phyloP scores from a whole-genome alignment of 2,329 filamentous ascomycete genomes.

The Monosporascus sp. region DNA sequence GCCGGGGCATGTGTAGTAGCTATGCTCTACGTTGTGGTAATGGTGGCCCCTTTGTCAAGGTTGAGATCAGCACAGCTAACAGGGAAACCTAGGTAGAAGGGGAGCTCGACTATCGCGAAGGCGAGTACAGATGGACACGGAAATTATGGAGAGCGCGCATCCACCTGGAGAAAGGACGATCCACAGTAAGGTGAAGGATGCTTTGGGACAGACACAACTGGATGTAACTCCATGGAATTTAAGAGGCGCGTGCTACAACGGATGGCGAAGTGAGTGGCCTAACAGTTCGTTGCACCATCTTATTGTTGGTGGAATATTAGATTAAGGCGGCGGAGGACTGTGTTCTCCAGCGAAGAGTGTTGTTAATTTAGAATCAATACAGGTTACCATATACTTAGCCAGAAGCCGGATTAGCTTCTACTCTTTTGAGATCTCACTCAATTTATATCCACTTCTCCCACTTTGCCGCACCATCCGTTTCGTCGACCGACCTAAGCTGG shows the following conservation, averaged over 20 bases:
- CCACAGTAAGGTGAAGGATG: slow-evolving; percentile 51
- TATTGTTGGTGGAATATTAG: too few species aligned
- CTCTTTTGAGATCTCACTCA: too few species aligned
- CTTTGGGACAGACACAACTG: slow-evolving; percentile 45
- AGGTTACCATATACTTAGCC: too few species aligned
- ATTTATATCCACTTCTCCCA: too few species aligned
- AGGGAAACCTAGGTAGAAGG: slow-evolving; percentile 43
- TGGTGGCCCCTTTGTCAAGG: slow-evolving; percentile 46
- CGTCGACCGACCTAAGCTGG: too few species aligned
- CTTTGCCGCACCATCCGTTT: too few species aligned
- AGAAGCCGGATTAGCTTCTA: too few species aligned
- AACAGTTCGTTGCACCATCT: neutral
- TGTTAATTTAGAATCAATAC: too few species aligned
- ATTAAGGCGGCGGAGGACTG: too few species aligned
- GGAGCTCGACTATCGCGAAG: slow-evolving; percentile 23
- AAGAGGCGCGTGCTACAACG: slow-evolving; percentile 56
- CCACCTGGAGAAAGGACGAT: slow-evolving; percentile 37
- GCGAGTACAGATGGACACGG: slow-evolving; percentile 48
- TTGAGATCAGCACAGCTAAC: slow-evolving; percentile 48
- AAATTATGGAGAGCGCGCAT: slow-evolving; percentile 46
- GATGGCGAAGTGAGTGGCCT: slow-evolving; percentile 49
- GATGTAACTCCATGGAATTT: slow-evolving; percentile 51
- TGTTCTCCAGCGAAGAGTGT: too few species aligned
- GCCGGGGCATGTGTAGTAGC: too few species aligned
- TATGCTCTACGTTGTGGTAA: slow-evolving; percentile 52